phyloP scores from a whole-genome alignment of 495 filamentous ascomycete species.

The Trichoderma erinaceum region DNA sequence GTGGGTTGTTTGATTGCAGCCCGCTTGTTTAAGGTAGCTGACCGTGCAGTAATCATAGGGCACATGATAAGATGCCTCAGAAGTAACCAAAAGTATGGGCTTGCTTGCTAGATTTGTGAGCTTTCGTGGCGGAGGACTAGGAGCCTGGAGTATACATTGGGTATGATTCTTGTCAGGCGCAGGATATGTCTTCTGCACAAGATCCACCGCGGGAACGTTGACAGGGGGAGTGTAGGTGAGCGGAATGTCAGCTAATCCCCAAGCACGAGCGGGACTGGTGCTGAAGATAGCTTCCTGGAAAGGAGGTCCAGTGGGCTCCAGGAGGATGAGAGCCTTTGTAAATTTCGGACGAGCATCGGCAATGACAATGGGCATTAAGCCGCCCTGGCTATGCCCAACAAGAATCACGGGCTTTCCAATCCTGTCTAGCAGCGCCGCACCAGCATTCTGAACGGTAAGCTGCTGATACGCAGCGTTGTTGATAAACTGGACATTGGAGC shows the following conservation, averaged over 20 bases:
- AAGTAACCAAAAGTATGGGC: constrained; percentile 43
- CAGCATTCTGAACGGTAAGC: constrained; percentile 35
- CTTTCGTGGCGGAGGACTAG: constrained; percentile 35
- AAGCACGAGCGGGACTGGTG: constrained; percentile 26
- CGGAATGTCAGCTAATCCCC: constrained; percentile 42
- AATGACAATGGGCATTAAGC: constrained; percentile 40
- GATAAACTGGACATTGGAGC: constrained; percentile 40
- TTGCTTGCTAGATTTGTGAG: constrained; percentile 41
- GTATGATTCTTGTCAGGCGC: constrained; percentile 25
- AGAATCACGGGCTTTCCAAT: constrained; percentile 42
- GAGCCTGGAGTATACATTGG: constrained; percentile 42
- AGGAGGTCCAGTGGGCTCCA: constrained; percentile 51
- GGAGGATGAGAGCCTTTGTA: constrained; percentile 41
- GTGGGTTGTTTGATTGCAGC: constrained; percentile 37
- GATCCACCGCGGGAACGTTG: constrained; percentile 21
- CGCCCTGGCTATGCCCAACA: constrained; percentile 48
- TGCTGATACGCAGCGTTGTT: constrained; percentile 35
- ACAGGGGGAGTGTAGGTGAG: constrained; percentile 44
- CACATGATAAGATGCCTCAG: constrained; percentile 49
- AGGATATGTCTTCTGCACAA: constrained; percentile 24
- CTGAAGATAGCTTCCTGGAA: constrained; percentile 33
- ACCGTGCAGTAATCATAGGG: constrained; percentile 53
- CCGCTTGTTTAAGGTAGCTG: constrained; percentile 49
- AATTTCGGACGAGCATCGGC: constrained; percentile 42
- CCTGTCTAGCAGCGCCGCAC: constrained; percentile 43